phyloP scores from a whole-genome alignment of 2,329 filamentous ascomycete species.

The Pestalotiopsis sp. region DNA sequence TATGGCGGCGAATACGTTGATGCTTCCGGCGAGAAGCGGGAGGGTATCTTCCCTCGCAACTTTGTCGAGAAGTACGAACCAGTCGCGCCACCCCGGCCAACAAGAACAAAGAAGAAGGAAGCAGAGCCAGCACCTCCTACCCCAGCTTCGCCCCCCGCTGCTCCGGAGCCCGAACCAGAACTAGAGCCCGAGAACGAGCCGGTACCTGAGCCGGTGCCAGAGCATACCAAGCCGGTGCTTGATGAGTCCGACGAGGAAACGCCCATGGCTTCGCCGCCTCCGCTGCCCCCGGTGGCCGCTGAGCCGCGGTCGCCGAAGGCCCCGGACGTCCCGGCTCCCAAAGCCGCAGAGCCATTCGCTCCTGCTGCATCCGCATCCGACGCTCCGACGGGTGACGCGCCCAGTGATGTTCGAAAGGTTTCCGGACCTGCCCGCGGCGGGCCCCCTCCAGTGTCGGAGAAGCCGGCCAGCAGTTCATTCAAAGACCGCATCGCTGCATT shows the following conservation, averaged over 20 bases:
- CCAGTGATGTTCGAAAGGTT: slow-evolving; percentile 41
- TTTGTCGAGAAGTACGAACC: slow-evolving; percentile 98
- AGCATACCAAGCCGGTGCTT: slow-evolving; percentile 22
- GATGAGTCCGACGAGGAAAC: slow-evolving; percentile 33
- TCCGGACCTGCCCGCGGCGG: slow-evolving; percentile 49
- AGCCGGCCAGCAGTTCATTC: slow-evolving; percentile 78
- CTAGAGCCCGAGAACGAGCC: slow-evolving; percentile 33
- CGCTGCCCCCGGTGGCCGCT: slow-evolving; percentile 23
- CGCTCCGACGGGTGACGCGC: slow-evolving; percentile 32
- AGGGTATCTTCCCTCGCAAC: slow-evolving; percentile 93
- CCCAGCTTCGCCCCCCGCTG: slow-evolving; percentile 37
- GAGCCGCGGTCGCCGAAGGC: slow-evolving; percentile 29
- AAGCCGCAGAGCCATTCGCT: slow-evolving; percentile 40
- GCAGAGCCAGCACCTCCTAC: slow-evolving; percentile 32
- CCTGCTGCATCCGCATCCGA: slow-evolving; percentile 34
- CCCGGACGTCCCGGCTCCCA: slow-evolving; percentile 32
- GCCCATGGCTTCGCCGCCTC: slow-evolving; percentile 28
- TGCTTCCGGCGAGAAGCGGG: slow-evolving; percentile 70
- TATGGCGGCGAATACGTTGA: slow-evolving; percentile 87
- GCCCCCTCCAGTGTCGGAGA: slow-evolving; percentile 71
- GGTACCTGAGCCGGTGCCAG: slow-evolving; percentile 24
- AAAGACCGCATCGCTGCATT: slow-evolving; percentile 96
- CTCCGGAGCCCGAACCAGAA: slow-evolving; percentile 37
- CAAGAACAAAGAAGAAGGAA: slow-evolving; percentile 74
- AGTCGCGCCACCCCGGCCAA: slow-evolving; percentile 82